Conservation (phyloP, 1,139 yeast species). For the Magnusiomyces suaveolens region DNA sequence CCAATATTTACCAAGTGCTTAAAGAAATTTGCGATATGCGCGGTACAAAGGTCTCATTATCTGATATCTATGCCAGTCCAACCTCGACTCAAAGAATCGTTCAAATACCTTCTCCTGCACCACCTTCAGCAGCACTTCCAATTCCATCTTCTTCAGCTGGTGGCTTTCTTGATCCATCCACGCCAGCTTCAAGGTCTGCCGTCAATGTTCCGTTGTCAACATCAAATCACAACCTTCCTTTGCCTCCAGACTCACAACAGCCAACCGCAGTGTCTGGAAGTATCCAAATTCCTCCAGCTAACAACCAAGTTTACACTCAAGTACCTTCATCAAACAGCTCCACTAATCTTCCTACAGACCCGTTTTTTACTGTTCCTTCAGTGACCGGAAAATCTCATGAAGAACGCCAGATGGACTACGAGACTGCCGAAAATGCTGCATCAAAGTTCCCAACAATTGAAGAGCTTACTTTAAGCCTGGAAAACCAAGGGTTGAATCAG, state of each 20-base stretch:
- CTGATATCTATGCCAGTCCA: constrained; percentile 22
- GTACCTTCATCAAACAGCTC: not conserved
- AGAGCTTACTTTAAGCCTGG: constrained; percentile 27
- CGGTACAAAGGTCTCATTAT: constrained; percentile 45
- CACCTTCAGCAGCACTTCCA: constrained; percentile 13
- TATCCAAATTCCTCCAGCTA: no score
- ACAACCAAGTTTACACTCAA: not conserved
- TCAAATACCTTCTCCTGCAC: constrained; percentile 17
- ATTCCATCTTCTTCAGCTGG: constrained; percentile 12
- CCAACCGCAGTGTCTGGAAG: not conserved
- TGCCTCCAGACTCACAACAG: constrained; percentile 2
- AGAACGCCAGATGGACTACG: constrained; percentile 14
- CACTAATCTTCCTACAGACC: not conserved
- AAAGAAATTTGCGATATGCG: constrained; percentile 57
- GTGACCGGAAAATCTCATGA: not conserved
- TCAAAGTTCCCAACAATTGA: constrained; percentile 31
- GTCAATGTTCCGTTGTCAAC: constrained; percentile 6
- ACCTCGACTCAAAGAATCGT: constrained; percentile 9
- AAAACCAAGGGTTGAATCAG: constrained; percentile 18
- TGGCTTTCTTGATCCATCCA: not conserved
- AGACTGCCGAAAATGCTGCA: constrained; percentile 18
- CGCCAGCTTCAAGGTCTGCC: constrained; percentile 5
- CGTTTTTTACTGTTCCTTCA: not conserved
- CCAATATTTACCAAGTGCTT: constrained; percentile 76
- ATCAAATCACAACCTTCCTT: not conserved